A percentile compares a stretch with the other conserved stretches of the same genome.
Evolutionary conservation across 1,139 yeast genomes (phyloP).

Genomic region (Zygosaccharomyces sapae): DNA sequence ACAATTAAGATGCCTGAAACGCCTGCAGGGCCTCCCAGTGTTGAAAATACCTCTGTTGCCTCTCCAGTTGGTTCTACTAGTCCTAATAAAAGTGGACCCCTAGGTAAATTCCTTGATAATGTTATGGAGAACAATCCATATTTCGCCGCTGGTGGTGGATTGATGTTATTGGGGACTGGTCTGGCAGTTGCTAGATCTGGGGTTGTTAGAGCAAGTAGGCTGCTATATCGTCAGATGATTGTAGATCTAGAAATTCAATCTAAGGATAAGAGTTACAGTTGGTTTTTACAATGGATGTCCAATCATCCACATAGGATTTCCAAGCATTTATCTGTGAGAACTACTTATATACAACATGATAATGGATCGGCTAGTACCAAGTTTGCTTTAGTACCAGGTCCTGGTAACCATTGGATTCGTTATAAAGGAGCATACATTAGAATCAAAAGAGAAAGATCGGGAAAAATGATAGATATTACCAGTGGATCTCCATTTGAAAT

Average conservation of each 20-base stretch:
- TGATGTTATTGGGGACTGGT: slow-evolving; percentile 88
- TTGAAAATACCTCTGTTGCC: not conserved
- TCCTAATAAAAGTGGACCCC: not conserved
- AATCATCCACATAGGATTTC: slow-evolving; percentile 67
- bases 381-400: slow-evolving; percentile 94
- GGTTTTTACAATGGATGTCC: slow-evolving; percentile 98
- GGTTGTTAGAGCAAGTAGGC: slow-evolving; percentile 55
- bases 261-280: slow-evolving; percentile 85
- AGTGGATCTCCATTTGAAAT: slow-evolving; percentile 95
- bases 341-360: slow-evolving; percentile 82
- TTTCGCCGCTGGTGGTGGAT: slow-evolving; percentile 96
- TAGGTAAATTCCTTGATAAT: slow-evolving; percentile 42
- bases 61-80: not conserved
- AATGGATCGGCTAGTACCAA: slow-evolving; percentile 87
- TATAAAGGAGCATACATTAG: slow-evolving; percentile 87
- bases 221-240: slow-evolving; percentile 74
- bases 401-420: slow-evolving; percentile 84
- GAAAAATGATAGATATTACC: slow-evolving; percentile 81
- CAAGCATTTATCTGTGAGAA: slow-evolving; percentile 86
- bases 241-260: slow-evolving; percentile 93
- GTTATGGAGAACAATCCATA: slow-evolving; percentile 75
- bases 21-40: not conserved
- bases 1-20: not conserved
- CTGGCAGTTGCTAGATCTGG: slow-evolving; percentile 76
- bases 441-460: slow-evolving; percentile 85